These are phyloP conservation scores for Colletotrichum endophyticum DNA, from an alignment of 2,329 filamentous ascomycete species.

Conservation along the genomic window DNA sequence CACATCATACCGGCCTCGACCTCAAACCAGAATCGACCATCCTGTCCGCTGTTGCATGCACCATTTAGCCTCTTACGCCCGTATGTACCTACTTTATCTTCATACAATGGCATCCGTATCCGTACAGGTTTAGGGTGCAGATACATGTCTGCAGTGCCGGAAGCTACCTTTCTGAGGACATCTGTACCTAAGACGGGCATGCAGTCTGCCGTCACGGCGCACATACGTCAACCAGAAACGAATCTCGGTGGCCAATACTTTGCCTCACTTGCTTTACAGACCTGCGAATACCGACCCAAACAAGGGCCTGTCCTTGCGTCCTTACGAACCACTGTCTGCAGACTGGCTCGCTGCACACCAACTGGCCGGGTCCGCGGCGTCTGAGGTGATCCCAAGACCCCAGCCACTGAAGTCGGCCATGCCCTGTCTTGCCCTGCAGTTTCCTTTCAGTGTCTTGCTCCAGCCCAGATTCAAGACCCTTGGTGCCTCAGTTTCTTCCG, in stretches of 20 bases:
- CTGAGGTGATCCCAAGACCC: background rate
- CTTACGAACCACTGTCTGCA: background rate
- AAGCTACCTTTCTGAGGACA: background rate
- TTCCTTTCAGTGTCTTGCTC: background rate
- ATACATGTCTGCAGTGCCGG: background rate
- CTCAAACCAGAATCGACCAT: background rate
- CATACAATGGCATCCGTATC: background rate
- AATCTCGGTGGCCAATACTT: background rate
- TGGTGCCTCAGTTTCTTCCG: slow-evolving; percentile 4
- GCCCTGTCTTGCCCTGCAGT: background rate
- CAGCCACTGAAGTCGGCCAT: background rate
- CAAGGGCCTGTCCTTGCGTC: background rate
- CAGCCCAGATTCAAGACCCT: slow-evolving; percentile 13
- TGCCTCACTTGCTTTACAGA: background rate
- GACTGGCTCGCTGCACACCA: background rate
- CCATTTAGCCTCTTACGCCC: background rate
- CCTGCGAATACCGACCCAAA: background rate
- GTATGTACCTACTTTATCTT: slow-evolving; percentile 5
- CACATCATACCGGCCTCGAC: background rate
- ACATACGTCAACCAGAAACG: background rate
- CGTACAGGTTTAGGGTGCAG: background rate
- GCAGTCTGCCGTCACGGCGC: background rate
- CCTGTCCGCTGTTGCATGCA: background rate
- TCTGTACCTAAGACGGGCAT: background rate
- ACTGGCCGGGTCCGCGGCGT: background rate